Evolutionary conservation across 164 flowering plant genomes (phyloP), one percentile per base, ranked within the genome.

Genomic region (Paratinospora sagittata): DNA sequence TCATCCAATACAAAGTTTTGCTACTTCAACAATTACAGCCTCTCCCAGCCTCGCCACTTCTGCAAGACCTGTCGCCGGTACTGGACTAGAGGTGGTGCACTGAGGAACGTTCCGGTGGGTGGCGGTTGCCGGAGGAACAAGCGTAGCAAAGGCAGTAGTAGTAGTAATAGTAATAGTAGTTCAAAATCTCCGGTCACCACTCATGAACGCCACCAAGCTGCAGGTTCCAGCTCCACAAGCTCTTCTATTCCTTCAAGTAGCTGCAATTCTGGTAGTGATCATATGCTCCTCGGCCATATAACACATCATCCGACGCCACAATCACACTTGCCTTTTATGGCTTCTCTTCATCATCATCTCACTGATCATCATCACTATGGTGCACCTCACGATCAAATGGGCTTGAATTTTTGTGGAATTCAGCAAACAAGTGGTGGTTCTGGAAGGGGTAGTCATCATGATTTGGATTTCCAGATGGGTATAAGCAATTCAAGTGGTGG

Each of bases 81-180:
- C 80, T 88, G 91, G 91, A 88, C 91, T 3, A 57, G 87, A 70
- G 91, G 91, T 0, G 91, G 91, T 17, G 88, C 92, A 3, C 74
- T 88, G 8, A 72, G 92, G 34, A 88, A 70, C 47, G 90, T 88
- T 21, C 90, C 92, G 2, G 92, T 88, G 0, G 92, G 92, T 1
- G 89, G 90, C 0, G 89, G 90, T 41, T 85, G 85, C 79, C 62
- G 90, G 66, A 75, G 89, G 70, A 86, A 83, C 83, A 85, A 85
- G 57, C 72, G 83, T 62, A 83, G 72, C 78, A 85, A 82, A 68
- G 78, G 80, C 63, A 81, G n/a, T n/a, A n/a, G n/a, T n/a, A n/a
- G n/a, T n/a, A n/a, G n/a, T n/a, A n/a, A n/a, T n/a, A n/a, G n/a
- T n/a, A n/a, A n/a, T n/a, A n/a, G 79, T 58, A 78, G 73, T 71